Conservation (phyloP, 2,329 filamentous ascomycete species). For the Sclerotiophoma versabilis region DNA sequence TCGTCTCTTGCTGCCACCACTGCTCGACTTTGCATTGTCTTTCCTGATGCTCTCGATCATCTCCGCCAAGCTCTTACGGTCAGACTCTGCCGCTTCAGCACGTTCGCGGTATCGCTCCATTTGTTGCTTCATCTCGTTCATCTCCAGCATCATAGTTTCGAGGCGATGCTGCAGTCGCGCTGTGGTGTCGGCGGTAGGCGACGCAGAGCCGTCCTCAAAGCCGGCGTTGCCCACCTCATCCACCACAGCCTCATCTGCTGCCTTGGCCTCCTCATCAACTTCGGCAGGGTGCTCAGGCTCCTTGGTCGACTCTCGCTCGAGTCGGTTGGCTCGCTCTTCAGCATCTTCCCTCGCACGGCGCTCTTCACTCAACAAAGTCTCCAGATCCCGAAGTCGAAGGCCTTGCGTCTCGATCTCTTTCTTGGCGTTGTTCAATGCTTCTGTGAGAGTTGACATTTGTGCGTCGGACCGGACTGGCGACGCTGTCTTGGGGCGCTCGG, state of each 20-base stretch:
- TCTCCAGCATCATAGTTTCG: slow-evolving; percentile 78
- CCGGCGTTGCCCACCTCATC: slow-evolving; percentile 21
- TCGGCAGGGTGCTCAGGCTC: slow-evolving; percentile 31
- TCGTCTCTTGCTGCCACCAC: slow-evolving; percentile 37
- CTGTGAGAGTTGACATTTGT: slow-evolving; percentile 84
- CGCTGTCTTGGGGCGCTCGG: slow-evolving; percentile 72
- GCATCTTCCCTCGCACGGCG: slow-evolving; percentile 81
- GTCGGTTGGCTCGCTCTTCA: slow-evolving; percentile 77
- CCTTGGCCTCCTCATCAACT: slow-evolving; percentile 26
- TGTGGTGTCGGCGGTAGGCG: slow-evolving; percentile 43
- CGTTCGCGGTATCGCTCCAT: slow-evolving; percentile 79
- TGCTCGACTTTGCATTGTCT: slow-evolving; percentile 62
- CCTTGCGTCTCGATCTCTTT: slow-evolving; percentile 87
- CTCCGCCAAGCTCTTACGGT: slow-evolving; percentile 80
- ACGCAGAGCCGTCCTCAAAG: slow-evolving; percentile 31
- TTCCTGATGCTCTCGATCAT: slow-evolving; percentile 84
- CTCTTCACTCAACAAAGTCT: slow-evolving; percentile 79
- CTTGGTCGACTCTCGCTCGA: slow-evolving; percentile 68
- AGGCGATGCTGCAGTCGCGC: slow-evolving; percentile 72
- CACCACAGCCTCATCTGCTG: slow-evolving; percentile 18
- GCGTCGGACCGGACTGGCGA: slow-evolving; percentile 70
- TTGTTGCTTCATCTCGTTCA: slow-evolving; percentile 80
- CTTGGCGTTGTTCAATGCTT: slow-evolving; percentile 82
- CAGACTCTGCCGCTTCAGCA: slow-evolving; percentile 81
- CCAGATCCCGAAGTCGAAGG: slow-evolving; percentile 79